A percentile compares a stretch with the other conserved stretches of the same genome.
Evolutionary conservation across 176 grass and related monocot genomes (phyloP).

Genomic region (Pontederia crassipes): DNA sequence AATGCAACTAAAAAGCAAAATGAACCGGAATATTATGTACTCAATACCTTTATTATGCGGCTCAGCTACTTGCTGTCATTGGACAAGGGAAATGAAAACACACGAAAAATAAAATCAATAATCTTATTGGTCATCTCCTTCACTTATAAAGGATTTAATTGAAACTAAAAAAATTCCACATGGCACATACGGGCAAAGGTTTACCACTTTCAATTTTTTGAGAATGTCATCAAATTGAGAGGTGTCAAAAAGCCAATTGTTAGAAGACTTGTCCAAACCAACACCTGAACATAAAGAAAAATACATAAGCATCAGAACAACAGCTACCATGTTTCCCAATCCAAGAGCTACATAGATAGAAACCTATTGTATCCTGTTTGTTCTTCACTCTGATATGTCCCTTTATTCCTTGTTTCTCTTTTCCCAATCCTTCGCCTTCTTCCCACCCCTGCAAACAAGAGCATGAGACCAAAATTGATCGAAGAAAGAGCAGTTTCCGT

Average conservation of each 20-base stretch:
- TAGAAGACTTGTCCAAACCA: slow-evolving; percentile 57
- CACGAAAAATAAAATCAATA: neutral
- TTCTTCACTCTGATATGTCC: slow-evolving; percentile 87
- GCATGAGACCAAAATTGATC: neutral
- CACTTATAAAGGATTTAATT: slow-evolving; percentile 12
- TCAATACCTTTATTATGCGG: slow-evolving; percentile 46
- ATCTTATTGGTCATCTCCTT: too few relatives aligned
- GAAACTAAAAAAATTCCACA: neutral
- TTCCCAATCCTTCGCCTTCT: slow-evolving; percentile 98
- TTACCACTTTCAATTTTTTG: slow-evolving; percentile 96
- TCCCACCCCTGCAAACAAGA: slow-evolving; percentile 59
- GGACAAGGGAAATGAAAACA: neutral
- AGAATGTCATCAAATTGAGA: slow-evolving; percentile 91
- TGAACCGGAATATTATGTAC: neutral
- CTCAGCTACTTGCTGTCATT: slow-evolving; percentile 53
- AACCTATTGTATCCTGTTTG: slow-evolving; percentile 85
- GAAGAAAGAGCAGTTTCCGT: too few relatives aligned
- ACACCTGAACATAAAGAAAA: slow-evolving; percentile 40
- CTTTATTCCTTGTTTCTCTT: slow-evolving; percentile 97
- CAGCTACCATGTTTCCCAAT: too few relatives aligned
- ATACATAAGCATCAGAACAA: neutral
- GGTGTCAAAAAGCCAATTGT: slow-evolving; percentile 90
- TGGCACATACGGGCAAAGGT: neutral
- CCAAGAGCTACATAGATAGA: neutral
- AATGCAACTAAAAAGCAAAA: slow-evolving; percentile 2